phyloP scores from a whole-genome alignment of 495 filamentous ascomycete species.

The Tuber umbilicatum region DNA sequence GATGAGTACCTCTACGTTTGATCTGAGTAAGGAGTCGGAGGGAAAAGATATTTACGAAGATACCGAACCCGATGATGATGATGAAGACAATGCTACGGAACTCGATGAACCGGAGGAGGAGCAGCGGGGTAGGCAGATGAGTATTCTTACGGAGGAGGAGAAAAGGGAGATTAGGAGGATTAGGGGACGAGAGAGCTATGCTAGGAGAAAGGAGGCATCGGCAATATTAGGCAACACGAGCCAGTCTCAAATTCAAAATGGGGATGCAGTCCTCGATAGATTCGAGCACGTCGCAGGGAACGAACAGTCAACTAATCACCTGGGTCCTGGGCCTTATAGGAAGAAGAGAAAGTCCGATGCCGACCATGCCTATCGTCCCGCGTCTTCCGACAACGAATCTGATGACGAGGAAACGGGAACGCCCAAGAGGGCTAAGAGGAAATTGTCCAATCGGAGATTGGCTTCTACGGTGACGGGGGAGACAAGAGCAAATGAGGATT shows the following conservation, averaged over 20 bases:
- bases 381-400: conserved; percentile 17
- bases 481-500: neutral
- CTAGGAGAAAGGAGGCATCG: conserved; percentile 30
- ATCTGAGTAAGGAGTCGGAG: conserved; percentile 15
- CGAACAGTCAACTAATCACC: neutral
- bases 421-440: neutral
- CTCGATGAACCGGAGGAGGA: conserved; percentile 25
- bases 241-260: conserved; percentile 9
- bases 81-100: conserved; percentile 28
- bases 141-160: conserved; percentile 16
- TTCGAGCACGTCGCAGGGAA: conserved; percentile 6
- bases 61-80: conserved; percentile 9
- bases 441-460: neutral
- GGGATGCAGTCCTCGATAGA: conserved; percentile 10
- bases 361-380: conserved; percentile 24
- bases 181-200: conserved; percentile 34
- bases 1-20: conserved; percentile 22
- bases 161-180: conserved; percentile 26
- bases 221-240: conserved; percentile 22
- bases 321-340: conserved; percentile 16
- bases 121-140: conserved; percentile 9
- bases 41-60: conserved; percentile 10
- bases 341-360: conserved; percentile 30
- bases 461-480: neutral
- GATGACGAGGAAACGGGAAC: conserved; percentile 20